Percentiles rank a stretch among this genome's conserved stretches.
These are phyloP conservation scores for Citeromyces matritensis DNA, from an alignment of 805 yeast species.

Conservation along the genomic window DNA sequence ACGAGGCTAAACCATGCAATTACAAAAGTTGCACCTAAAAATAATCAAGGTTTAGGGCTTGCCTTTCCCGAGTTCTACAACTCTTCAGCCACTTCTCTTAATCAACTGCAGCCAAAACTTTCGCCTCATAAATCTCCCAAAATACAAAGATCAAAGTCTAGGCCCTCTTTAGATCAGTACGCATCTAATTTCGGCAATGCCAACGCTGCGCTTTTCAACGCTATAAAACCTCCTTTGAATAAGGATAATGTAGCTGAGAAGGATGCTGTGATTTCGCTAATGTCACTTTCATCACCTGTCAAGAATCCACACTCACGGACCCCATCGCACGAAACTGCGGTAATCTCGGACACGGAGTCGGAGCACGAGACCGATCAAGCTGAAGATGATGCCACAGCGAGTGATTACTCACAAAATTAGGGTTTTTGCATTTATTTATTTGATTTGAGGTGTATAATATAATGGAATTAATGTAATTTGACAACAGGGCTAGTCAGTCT, in stretches of 20 bases:
- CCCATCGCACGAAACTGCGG: not conserved
- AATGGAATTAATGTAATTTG: too few relatives aligned
- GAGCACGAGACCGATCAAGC: too few relatives aligned
- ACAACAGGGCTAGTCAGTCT: too few relatives aligned
- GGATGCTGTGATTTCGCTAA: conserved; percentile 39
- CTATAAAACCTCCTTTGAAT: not conserved
- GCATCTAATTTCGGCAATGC: conserved; percentile 1
- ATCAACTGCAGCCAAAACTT: not conserved
- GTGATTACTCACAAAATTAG: too few relatives aligned
- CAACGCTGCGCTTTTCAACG: not conserved
- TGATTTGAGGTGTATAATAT: too few relatives aligned
- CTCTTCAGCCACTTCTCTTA: not conserved
- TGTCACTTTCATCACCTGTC: conserved; percentile 37
- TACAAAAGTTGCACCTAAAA: conserved; percentile 9
- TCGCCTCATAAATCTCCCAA: conserved; percentile 1
- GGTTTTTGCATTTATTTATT: too few relatives aligned
- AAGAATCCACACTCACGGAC: conserved; percentile 14
- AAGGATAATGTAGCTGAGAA: conserved; percentile 22
- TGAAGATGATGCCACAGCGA: too few relatives aligned
- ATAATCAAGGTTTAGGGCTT: conserved; percentile 12
- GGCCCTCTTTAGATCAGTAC: not conserved
- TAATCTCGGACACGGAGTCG: not conserved
- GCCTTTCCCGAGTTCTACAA: conserved; percentile 1
- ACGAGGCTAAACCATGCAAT: conserved; percentile 20
- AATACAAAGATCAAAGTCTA: too few relatives aligned